phyloP scores from a whole-genome alignment of 129 eudicot species.

The Centrapalus pauciflorus region DNA sequence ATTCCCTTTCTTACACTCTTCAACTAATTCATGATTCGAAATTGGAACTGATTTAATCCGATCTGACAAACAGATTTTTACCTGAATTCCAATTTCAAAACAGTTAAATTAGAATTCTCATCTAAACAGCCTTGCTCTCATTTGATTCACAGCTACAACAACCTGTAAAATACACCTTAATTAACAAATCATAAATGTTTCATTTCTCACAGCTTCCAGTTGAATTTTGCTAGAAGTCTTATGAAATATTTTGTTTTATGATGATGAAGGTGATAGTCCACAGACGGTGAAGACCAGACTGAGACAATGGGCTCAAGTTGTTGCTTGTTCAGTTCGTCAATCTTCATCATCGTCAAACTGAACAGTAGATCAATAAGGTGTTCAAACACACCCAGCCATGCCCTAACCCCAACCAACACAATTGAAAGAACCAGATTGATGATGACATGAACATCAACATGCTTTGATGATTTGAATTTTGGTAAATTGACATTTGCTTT shows the following conservation, averaged over 20 bases:
- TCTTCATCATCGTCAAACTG: conserved; percentile 33
- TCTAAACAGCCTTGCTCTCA: neutral
- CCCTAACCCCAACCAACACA: conserved; percentile 13
- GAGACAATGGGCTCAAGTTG: conserved; percentile 75
- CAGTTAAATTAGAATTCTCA: neutral
- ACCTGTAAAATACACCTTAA: no score
- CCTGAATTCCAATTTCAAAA: neutral
- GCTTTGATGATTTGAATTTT: conserved; percentile 7
- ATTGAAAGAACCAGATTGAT: conserved; percentile 11
- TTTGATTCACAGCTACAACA: neutral
- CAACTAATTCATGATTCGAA: neutral
- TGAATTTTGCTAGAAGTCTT: neutral
- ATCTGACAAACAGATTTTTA: neutral
- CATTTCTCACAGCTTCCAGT: neutral
- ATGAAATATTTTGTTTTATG: neutral
- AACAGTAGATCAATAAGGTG: neutral
- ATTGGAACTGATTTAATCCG: neutral
- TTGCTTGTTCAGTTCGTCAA: conserved; percentile 69
- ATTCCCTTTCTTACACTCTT: neutral
- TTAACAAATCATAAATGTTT: neutral
- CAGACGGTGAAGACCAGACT: conserved; percentile 57
- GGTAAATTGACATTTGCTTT: conserved; percentile 25
- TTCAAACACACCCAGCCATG: neutral
- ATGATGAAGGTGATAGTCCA: conserved; percentile 53
- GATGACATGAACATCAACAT: neutral